These are phyloP conservation scores for Myriosclerotinia duriaeana DNA, from an alignment of 2,329 filamentous ascomycete genomes.

Conservation along the genomic window DNA sequence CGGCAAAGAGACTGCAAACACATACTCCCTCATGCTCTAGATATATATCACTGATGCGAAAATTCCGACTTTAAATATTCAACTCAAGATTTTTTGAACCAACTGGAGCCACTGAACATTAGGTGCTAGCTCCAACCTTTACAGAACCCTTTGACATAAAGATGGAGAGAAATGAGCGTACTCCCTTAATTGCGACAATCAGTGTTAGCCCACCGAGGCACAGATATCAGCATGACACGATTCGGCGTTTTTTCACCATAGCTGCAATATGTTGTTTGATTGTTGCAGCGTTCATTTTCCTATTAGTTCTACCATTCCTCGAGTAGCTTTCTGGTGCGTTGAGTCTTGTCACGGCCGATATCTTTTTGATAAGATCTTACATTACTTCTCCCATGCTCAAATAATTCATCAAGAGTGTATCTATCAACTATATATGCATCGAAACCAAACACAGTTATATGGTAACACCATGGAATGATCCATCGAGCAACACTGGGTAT, in stretches of 20 bases:
- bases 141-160: not conserved
- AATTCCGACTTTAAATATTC: not conserved
- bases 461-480: too few relatives aligned
- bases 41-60: not conserved
- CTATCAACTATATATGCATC: not conserved
- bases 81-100: not conserved
- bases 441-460: not conserved
- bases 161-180: constrained; percentile 48
- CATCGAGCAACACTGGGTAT: too few relatives aligned
- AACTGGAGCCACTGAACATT: not conserved
- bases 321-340: not conserved
- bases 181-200: constrained; percentile 66
- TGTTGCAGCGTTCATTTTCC: constrained; percentile 43
- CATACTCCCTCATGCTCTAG: not conserved
- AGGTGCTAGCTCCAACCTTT: not conserved
- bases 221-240: constrained; percentile 58
- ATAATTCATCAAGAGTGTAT: not conserved
- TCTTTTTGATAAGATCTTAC: not conserved
- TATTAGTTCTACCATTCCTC: constrained; percentile 49
- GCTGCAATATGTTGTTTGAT: constrained; percentile 55
- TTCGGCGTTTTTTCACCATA: constrained; percentile 66
- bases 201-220: constrained; percentile 52
- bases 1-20: too few relatives aligned
- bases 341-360: not conserved
- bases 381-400: too few relatives aligned